Percentiles rank a stretch among this genome's conserved stretches.
These are phyloP conservation scores for Penicillium olsonii DNA, from an alignment of 2,329 filamentous ascomycete species.

Conservation along the genomic window DNA sequence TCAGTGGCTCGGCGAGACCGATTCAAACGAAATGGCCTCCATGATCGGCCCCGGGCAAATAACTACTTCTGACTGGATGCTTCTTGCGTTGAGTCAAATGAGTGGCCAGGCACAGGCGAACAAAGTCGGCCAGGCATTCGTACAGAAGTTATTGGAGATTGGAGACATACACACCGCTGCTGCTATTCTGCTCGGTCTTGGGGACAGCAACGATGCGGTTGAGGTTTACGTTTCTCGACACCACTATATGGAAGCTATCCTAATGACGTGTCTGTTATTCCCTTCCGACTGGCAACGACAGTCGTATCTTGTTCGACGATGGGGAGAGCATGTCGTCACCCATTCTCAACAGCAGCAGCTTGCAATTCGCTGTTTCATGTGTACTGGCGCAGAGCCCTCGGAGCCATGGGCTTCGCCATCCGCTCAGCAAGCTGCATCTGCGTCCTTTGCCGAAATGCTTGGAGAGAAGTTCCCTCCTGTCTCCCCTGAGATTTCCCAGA, in stretches of 20 bases:
- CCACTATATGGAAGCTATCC: constrained; percentile 87
- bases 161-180: constrained; percentile 90
- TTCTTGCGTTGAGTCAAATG: constrained; percentile 87
- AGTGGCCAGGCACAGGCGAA: constrained; percentile 76
- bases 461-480: constrained; percentile 41
- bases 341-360: constrained; percentile 86
- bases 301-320: constrained; percentile 83
- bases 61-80: constrained; percentile 95
- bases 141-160: constrained; percentile 83
- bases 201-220: constrained; percentile 90
- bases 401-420: constrained; percentile 88
- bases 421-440: constrained; percentile 61
- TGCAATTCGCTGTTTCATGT: constrained; percentile 90
- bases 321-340: constrained; percentile 89
- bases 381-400: constrained; percentile 79
- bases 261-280: constrained; percentile 80
- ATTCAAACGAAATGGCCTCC: constrained; percentile 76
- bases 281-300: constrained; percentile 90
- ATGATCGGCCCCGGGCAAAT: constrained; percentile 77
- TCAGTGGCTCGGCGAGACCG: constrained; percentile 89
- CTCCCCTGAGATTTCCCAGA: constrained; percentile 60
- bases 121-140: constrained; percentile 86
- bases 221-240: constrained; percentile 94
- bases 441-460: constrained; percentile 41
- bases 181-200: constrained; percentile 88